Percentiles rank a stretch among this genome's conserved stretches.
phyloP scores from a whole-genome alignment of 2,329 filamentous ascomycete genomes.

The Elsinoe perseae region DNA sequence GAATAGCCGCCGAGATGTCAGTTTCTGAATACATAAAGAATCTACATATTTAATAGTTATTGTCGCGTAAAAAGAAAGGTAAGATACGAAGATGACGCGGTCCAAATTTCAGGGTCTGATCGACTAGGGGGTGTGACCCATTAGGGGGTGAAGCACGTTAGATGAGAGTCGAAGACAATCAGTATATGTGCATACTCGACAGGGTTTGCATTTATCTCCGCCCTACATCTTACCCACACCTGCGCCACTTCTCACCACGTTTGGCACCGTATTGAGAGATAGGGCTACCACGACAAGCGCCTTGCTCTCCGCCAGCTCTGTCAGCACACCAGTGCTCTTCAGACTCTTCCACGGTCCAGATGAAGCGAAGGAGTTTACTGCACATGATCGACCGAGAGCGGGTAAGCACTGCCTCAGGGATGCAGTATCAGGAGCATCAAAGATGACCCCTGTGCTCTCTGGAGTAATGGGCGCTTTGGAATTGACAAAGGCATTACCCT shows the following conservation, averaged over 20 bases:
- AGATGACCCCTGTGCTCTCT: neutral
- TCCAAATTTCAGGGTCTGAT: neutral
- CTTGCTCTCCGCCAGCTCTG: neutral
- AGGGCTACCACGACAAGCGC: neutral
- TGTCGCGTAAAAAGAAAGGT: neutral
- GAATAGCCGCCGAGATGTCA: neutral
- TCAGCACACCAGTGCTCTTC: neutral
- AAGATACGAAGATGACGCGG: neutral
- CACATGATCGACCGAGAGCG: neutral
- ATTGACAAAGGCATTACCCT: slow-evolving; percentile 53
- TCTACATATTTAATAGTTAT: neutral
- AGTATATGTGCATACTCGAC: too few relatives aligned
- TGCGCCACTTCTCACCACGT: neutral
- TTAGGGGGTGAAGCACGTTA: too few relatives aligned
- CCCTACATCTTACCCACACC: neutral
- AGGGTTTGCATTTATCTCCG: neutral
- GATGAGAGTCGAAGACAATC: neutral
- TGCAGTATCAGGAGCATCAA: neutral
- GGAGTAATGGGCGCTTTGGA: neutral
- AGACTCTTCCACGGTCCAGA: neutral
- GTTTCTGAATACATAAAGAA: neutral
- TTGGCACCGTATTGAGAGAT: neutral
- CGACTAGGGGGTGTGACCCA: neutral
- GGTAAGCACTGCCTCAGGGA: neutral
- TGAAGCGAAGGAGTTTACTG: neutral